Evolutionary conservation across 768 basidiomycete genomes (phyloP).

Genomic region (Agrocybe praecox): DNA sequence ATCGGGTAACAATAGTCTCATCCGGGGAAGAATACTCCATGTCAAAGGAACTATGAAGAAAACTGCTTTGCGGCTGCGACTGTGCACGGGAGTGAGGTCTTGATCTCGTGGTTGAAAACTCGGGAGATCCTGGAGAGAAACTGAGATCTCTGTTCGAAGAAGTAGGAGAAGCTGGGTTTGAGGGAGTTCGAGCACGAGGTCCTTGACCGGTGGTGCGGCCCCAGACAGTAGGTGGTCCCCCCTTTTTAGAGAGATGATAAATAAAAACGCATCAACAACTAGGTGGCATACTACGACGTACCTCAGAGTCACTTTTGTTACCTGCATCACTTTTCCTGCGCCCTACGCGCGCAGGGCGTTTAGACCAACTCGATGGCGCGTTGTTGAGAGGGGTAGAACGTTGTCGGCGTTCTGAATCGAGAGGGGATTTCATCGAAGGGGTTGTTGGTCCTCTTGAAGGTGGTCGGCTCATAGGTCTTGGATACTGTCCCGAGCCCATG

Average conservation of each 20-base stretch:
- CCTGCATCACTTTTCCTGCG: slow-evolving; percentile 78
- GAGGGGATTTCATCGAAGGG: slow-evolving; percentile 56
- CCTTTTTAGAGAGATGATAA: slow-evolving; percentile 1
- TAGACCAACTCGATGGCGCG: slow-evolving; percentile 75
- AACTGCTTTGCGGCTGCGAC: slow-evolving; percentile 44
- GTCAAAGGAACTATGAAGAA: slow-evolving; percentile 29
- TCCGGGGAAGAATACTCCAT: slow-evolving; percentile 45
- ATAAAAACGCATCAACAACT: slow-evolving; percentile 1
- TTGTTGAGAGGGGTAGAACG: slow-evolving; percentile 65
- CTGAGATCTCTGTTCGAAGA: slow-evolving; percentile 23
- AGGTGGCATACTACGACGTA: slow-evolving; percentile 29
- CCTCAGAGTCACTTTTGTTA: slow-evolving; percentile 79
- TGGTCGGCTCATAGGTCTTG: slow-evolving; percentile 46
- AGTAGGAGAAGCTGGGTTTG: slow-evolving; percentile 67
- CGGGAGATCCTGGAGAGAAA: slow-evolving; percentile 24
- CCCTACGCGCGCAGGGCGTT: slow-evolving; percentile 65
- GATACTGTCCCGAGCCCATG: slow-evolving; percentile 39
- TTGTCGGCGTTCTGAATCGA: slow-evolving; percentile 72
- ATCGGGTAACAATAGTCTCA: slow-evolving; percentile 24
- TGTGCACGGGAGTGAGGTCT: slow-evolving; percentile 70
- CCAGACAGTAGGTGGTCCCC: slow-evolving; percentile 42
- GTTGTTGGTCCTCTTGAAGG: slow-evolving; percentile 57
- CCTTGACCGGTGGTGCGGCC: slow-evolving; percentile 27
- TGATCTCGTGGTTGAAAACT: slow-evolving; percentile 33
- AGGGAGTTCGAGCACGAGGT: slow-evolving; percentile 60